These are phyloP conservation scores for Scalesia atractyloides DNA, from an alignment of 129 eudicot species.

Conservation along the genomic window DNA sequence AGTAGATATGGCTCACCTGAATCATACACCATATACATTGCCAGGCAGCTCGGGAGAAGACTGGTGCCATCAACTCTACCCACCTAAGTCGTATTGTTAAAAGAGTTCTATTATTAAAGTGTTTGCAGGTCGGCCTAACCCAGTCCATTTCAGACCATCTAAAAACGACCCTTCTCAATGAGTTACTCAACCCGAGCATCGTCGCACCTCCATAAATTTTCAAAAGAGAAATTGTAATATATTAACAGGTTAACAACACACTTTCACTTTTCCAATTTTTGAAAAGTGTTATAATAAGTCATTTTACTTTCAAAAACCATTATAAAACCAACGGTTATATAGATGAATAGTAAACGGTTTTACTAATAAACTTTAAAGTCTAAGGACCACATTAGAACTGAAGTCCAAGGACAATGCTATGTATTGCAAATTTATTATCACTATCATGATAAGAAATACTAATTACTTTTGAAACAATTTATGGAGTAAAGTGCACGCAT, in stretches of 20 bases:
- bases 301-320: neutral
- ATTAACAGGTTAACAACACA: neutral
- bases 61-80: constrained; percentile 99
- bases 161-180: neutral
- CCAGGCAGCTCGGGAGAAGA: constrained; percentile 89
- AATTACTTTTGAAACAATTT: neutral
- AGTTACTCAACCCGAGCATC: neutral
- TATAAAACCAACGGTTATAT: neutral
- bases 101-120: neutral
- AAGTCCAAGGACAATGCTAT: constrained; percentile 1
- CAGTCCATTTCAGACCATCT: neutral
- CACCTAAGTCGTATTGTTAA: constrained; percentile 42
- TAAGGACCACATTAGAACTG: neutral
- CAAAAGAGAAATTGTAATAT: neutral
- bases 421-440: neutral
- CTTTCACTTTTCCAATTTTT: neutral
- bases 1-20: constrained; percentile 54
- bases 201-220: neutral
- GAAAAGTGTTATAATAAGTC: neutral
- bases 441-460: constrained; percentile 3
- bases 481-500: neutral
- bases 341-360: neutral
- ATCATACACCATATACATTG: constrained; percentile 93
- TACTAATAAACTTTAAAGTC: neutral
- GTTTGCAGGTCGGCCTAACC: neutral